Evolutionary conservation across 345 rosid species (phyloP), one percentile per base, ranked within the genome.

Genomic region (Kernera saxatilis): DNA sequence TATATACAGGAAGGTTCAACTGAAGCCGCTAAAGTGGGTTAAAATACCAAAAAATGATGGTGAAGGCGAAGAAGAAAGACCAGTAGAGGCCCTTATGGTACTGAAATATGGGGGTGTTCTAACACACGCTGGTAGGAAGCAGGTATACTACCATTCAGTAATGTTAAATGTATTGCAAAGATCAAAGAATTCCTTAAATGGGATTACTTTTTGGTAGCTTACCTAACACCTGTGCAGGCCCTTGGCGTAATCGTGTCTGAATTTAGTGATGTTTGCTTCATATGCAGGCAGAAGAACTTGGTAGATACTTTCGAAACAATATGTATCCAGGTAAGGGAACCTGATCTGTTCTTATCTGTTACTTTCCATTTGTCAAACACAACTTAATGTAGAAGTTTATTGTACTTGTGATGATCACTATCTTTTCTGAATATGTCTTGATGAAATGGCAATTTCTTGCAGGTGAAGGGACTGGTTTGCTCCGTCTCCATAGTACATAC

Each of bases 61-160:
- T 75, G 98, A 95, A 79, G 98, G 91, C 19, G 98, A 92, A 78
- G 94, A 92, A 82, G 98, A 95, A 69, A 82, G 87, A 21, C 99
- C 99, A 21, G 86, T 82, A 29, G 99, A 95, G 83, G 99, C 99
- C 45, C 84, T 95, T 55, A 92, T 95, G 99, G 87, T 95, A 82
- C 94, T 95, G 72, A 95, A 95, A 75, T 95, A 95, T 77, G 99
- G 99, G 43, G 99, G 99, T 36, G 98, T 95, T 76, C 89, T 92
- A 63, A 95, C 99, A n/a, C 99, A 95, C 83, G 99, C 99, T 70
- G 99, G 99, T 55, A 86, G 99, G 82, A 95, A 89, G 82, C 99
- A 95, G 97, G 99, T 91, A 65, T 14, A 21, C 44, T 53, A 19
- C 61, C 70, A 55, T 50, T 44, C 19, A 48, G 18, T 62, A 53